phyloP scores from a whole-genome alignment of 129 eudicot species.

The Chrysanthemum seticuspe region DNA sequence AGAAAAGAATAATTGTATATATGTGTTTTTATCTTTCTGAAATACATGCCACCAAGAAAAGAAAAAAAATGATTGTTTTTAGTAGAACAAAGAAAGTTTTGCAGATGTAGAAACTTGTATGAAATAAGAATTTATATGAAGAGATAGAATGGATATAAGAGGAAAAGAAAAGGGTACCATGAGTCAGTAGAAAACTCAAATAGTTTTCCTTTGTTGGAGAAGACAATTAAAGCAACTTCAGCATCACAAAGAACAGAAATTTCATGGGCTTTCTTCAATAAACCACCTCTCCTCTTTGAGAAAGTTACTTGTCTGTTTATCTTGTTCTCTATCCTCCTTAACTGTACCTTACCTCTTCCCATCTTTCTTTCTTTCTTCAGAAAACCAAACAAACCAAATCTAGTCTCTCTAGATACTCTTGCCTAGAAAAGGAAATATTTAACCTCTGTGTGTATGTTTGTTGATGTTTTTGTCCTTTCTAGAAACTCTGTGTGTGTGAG shows the following conservation, averaged over 20 bases:
- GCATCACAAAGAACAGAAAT: slow-evolving; percentile 95
- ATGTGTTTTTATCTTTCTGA: slow-evolving; percentile 4
- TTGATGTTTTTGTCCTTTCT: slow-evolving; percentile 29
- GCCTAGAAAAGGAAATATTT: slow-evolving; percentile 53
- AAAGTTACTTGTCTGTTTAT: slow-evolving; percentile 91
- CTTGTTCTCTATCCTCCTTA: slow-evolving; percentile 89
- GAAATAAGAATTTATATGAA: not conserved
- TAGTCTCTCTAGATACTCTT: slow-evolving; percentile 26
- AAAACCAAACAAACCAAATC: slow-evolving; percentile 37
- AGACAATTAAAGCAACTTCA: slow-evolving; percentile 82
- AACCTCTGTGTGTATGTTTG: slow-evolving; percentile 16
- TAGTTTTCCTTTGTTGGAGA: slow-evolving; percentile 86
- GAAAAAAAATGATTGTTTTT: not conserved
- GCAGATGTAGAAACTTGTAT: slow-evolving; percentile 27
- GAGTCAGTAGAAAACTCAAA: slow-evolving; percentile 91
- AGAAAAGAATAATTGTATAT: not conserved
- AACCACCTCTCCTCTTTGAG: slow-evolving; percentile 90
- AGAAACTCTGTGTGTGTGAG: slow-evolving; percentile 23
- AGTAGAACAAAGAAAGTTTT: slow-evolving; percentile 12
- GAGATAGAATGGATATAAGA: not conserved
- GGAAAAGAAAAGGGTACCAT: slow-evolving; percentile 42
- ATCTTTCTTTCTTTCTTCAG: slow-evolving; percentile 30
- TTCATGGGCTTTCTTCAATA: slow-evolving; percentile 93
- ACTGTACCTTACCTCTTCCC: slow-evolving; percentile 94
- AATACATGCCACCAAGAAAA: too few species aligned